Percentiles rank a stretch among this genome's conserved stretches.
Conservation (phyloP, 2,329 filamentous ascomycete genomes). For the Trichophyton schoenleinii region DNA sequence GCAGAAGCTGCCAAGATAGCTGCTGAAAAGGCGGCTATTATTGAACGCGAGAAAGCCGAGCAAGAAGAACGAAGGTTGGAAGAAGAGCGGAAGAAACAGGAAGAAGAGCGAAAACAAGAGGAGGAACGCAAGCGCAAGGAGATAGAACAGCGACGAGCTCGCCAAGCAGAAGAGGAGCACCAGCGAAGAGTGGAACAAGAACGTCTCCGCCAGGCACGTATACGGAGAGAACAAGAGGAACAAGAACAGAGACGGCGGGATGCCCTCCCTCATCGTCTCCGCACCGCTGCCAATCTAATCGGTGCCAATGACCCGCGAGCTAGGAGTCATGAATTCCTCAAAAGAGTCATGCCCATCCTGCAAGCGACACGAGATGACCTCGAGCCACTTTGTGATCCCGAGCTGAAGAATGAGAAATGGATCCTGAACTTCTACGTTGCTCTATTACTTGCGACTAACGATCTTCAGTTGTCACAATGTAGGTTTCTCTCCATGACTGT, state of each 20-base stretch:
- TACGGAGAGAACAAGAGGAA: slow-evolving; percentile 34
- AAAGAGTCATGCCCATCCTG: slow-evolving; percentile 35
- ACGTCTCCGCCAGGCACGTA: slow-evolving; percentile 30
- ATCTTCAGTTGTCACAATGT: slow-evolving; percentile 38
- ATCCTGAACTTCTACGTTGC: slow-evolving; percentile 39
- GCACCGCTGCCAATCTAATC: slow-evolving; percentile 33
- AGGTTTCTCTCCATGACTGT: slow-evolving; percentile 11
- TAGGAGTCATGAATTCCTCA: slow-evolving; percentile 33
- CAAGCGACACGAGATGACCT: slow-evolving; percentile 34
- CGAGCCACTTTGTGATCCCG: slow-evolving; percentile 25
- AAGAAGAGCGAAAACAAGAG: slow-evolving; percentile 20
- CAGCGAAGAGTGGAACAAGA: slow-evolving; percentile 33
- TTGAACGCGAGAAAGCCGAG: slow-evolving; percentile 31
- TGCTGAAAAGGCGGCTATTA: slow-evolving; percentile 23
- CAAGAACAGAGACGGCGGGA: slow-evolving; percentile 36
- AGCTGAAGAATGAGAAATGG: slow-evolving; percentile 35
- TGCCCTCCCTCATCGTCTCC: slow-evolving; percentile 34
- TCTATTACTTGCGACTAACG: slow-evolving; percentile 37
- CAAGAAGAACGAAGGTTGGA: slow-evolving; percentile 23
- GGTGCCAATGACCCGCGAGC: slow-evolving; percentile 32
- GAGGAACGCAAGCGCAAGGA: slow-evolving; percentile 26
- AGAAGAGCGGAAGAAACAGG: slow-evolving; percentile 24
- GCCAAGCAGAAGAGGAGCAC: slow-evolving; percentile 36
- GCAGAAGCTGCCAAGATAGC: slow-evolving; percentile 18
- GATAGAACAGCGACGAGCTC: slow-evolving; percentile 30